Evolutionary conservation across 306 rosid species (phyloP).

Genomic region (Vachellia collinsii): DNA sequence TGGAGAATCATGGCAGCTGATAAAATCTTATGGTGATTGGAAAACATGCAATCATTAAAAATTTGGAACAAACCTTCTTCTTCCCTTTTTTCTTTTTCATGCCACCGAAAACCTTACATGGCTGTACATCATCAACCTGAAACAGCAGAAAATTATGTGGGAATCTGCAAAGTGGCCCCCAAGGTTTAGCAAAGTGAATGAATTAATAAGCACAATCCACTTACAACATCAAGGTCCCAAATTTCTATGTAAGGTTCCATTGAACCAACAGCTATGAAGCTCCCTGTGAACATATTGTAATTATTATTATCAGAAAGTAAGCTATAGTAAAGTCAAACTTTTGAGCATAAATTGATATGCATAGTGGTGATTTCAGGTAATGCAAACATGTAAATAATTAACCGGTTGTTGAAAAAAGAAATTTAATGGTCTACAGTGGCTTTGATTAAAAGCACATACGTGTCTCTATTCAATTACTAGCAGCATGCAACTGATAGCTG

Average conservation of each 20-base stretch:
- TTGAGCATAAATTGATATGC: conserved; percentile 12
- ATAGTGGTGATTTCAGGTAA: neutral
- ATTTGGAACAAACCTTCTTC: conserved; percentile 51
- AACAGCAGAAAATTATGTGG: conserved; percentile 26
- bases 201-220: conserved; percentile 38
- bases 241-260: conserved; percentile 93
- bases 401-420: neutral
- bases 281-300: conserved; percentile 60
- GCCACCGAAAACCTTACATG: conserved; percentile 76
- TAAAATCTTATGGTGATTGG: conserved; percentile 18
- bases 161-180: conserved; percentile 14
- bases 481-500: no score
- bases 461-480: no score
- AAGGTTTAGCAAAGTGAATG: neutral
- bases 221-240: conserved; percentile 95
- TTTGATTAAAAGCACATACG: neutral
- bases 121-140: conserved; percentile 87
- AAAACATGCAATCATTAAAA: conserved; percentile 21
- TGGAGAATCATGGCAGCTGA: neutral
- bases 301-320: neutral
- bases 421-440: conserved; percentile 1
- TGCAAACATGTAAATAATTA: neutral
- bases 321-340: conserved; percentile 1
- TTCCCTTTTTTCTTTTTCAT: conserved; percentile 58
- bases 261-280: conserved; percentile 82